Evolutionary conservation across 148 eudicot species (phyloP).

Genomic region (Cornus kousa): DNA sequence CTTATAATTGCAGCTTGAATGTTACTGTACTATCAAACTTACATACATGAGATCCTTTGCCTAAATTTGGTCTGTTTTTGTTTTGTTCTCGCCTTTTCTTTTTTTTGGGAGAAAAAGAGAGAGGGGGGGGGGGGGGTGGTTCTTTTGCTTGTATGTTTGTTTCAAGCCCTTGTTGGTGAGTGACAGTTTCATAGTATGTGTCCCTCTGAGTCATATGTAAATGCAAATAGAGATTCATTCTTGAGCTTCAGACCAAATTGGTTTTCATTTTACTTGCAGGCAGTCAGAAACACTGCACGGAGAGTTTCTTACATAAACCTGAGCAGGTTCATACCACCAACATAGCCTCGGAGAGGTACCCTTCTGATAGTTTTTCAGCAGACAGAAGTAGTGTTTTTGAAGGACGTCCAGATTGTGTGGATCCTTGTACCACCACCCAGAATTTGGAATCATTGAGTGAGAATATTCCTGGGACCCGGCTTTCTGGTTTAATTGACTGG

Average conservation of each 20-base stretch:
- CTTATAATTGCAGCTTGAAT: background rate
- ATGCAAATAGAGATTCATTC: background rate
- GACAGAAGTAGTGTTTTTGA: conserved; percentile 33
- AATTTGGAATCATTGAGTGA: conserved; percentile 17
- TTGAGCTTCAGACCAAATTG: background rate
- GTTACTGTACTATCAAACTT: background rate
- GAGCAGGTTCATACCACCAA: conserved; percentile 38
- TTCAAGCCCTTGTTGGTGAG: background rate
- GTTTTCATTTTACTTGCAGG: background rate
- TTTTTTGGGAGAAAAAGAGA: too few relatives aligned
- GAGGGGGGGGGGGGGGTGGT: too few relatives aligned
- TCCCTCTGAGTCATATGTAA: background rate
- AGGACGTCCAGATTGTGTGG: conserved; percentile 48
- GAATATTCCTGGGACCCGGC: conserved; percentile 11
- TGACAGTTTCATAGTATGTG: background rate
- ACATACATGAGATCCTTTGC: background rate
- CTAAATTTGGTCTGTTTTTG: too few relatives aligned
- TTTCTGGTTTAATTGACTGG: conserved; percentile 23
- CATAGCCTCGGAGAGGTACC: conserved; percentile 42
- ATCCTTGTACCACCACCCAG: conserved; percentile 18
- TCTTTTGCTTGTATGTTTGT: too few relatives aligned
- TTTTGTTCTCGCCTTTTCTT: too few relatives aligned
- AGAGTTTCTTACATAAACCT: conserved; percentile 9
- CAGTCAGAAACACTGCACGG: conserved; percentile 14
- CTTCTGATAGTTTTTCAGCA: conserved; percentile 28